A percentile compares a stretch with the other conserved stretches of the same genome.
Evolutionary conservation across 495 filamentous ascomycete genomes (phyloP).

Genomic region (Glarea lozoyensis): DNA sequence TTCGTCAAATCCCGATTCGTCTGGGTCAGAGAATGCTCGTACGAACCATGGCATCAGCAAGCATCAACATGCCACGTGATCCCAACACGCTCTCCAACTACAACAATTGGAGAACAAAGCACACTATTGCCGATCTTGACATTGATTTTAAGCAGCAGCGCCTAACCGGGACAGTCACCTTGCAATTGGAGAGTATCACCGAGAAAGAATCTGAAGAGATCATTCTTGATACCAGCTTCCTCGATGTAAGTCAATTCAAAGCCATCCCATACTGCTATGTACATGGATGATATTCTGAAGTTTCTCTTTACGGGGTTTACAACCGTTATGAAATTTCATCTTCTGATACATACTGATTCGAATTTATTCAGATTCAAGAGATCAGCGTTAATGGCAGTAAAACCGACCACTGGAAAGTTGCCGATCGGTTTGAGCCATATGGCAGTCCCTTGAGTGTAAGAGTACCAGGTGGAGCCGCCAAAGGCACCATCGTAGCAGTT

Average conservation of each 20-base stretch:
- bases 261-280: no score
- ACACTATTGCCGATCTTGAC: conserved; percentile 67
- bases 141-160: conserved; percentile 72
- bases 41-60: conserved; percentile 36
- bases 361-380: no score
- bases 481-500: conserved; percentile 54
- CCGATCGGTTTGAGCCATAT: conserved; percentile 60
- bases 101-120: conserved; percentile 68
- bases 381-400: conserved; percentile 53
- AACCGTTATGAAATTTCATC: no score
- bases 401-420: conserved; percentile 54
- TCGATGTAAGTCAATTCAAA: no score
- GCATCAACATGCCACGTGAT: conserved; percentile 43
- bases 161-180: conserved; percentile 63
- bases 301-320: no score
- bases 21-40: no score
- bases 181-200: conserved; percentile 65
- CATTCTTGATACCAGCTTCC: conserved; percentile 75
- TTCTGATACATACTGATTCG: no score
- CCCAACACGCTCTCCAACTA: conserved; percentile 93
- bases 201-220: conserved; percentile 63
- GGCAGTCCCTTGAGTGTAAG: conserved; percentile 71
- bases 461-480: conserved; percentile 51
- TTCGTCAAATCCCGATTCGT: no score
- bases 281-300: no score